Conservation (phyloP, 1,284 basidiomycete species). For the Wolfiporia cocos region DNA sequence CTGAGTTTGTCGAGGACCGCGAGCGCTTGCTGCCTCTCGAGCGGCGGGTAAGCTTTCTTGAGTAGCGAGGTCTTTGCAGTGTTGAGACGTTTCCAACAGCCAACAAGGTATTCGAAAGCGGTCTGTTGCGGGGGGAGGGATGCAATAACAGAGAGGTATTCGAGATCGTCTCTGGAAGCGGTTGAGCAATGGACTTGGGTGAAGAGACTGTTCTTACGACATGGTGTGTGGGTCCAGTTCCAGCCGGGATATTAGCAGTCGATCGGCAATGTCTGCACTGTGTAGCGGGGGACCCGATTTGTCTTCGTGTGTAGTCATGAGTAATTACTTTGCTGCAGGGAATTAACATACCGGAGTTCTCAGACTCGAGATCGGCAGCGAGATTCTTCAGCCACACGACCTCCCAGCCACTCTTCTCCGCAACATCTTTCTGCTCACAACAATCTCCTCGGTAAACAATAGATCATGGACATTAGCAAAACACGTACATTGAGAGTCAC, state of each 20-base stretch:
- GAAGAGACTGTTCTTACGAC: conserved; percentile 45
- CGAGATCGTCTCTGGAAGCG: conserved; percentile 67
- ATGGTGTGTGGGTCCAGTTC: conserved; percentile 74
- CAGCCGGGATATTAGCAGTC: conserved; percentile 82
- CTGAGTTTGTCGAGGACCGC: conserved; percentile 67
- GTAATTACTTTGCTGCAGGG: not conserved
- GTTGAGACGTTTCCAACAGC: conserved; percentile 86
- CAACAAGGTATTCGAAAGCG: conserved; percentile 86
- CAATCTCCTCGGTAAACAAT: no score
- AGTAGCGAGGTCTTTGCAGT: conserved; percentile 45
- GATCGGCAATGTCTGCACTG: conserved; percentile 60
- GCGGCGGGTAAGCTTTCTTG: conserved; percentile 61
- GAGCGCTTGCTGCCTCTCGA: conserved; percentile 58
- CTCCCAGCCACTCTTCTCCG: conserved; percentile 65
- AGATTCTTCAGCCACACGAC: conserved; percentile 83
- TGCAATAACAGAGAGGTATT: conserved; percentile 73
- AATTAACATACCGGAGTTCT: conserved; percentile 54
- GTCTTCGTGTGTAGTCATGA: not conserved
- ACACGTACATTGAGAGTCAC: conserved; percentile 73
- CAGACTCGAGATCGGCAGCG: conserved; percentile 64
- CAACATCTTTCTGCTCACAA: conserved; percentile 53
- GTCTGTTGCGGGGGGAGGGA: conserved; percentile 78
- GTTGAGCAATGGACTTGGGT: not conserved
- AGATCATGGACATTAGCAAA: no score
- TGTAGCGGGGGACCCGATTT: conserved; percentile 32